A percentile compares a stretch with the other conserved stretches of the same genome.
Conservation (phyloP, 78 protist genomes). For the Mastigamoeba balamuthi region DNA sequence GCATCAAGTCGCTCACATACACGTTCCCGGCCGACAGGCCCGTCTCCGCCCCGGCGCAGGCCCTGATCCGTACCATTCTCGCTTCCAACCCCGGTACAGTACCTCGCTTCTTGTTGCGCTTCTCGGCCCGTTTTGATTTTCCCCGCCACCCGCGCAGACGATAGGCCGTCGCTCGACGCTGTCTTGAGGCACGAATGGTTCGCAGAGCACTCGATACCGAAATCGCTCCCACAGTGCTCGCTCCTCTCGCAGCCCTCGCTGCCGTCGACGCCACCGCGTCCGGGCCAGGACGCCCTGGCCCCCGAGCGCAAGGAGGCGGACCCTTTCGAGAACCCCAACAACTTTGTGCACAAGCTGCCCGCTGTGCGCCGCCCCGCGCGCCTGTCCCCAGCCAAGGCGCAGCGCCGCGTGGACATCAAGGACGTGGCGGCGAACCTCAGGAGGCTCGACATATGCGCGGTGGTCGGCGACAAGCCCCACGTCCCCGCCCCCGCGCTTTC, state of each 20-base stretch:
- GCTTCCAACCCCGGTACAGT: constrained; percentile 45
- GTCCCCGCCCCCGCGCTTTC: no score
- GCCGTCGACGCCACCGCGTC: background rate
- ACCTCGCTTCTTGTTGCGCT: background rate
- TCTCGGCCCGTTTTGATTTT: background rate
- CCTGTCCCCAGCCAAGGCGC: no score
- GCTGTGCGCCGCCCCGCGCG: no score
- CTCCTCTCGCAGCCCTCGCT: background rate
- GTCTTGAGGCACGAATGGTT: background rate
- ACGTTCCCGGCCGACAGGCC: constrained; percentile 51
- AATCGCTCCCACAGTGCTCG: background rate
- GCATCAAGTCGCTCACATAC: constrained; percentile 53
- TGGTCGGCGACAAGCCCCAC: no score
- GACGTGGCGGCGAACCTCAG: no score
- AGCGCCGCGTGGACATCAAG: no score
- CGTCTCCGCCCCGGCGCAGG: constrained; percentile 37
- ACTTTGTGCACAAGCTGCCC: background rate
- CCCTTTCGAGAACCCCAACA: background rate
- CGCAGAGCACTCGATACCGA: background rate
- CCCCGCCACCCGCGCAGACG: background rate
- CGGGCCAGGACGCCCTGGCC: background rate
- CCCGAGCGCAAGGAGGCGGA: background rate
- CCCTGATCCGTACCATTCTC: constrained; percentile 69
- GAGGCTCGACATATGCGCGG: no score
- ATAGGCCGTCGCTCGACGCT: background rate